Conservation (phyloP, 2,329 filamentous ascomycete genomes). For the Mycosphaerella sp. region DNA sequence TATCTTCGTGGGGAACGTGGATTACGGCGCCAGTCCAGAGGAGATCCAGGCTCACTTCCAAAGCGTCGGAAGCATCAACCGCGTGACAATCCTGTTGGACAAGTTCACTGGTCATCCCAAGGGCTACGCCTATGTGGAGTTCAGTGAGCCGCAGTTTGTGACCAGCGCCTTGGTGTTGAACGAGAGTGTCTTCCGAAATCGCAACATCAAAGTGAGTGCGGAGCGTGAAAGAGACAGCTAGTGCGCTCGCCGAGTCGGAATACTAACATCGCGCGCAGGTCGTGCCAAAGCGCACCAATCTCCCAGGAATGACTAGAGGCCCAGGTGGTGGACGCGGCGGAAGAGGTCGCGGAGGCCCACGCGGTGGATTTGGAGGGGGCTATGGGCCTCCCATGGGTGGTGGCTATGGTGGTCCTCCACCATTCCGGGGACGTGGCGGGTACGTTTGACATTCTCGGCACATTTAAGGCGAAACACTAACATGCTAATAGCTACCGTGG, state of each 20-base stretch:
- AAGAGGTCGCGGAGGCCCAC: slow-evolving; percentile 43
- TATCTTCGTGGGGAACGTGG: slow-evolving; percentile 97
- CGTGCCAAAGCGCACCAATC: slow-evolving; percentile 88
- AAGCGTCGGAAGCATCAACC: slow-evolving; percentile 93
- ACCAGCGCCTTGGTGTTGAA: slow-evolving; percentile 91
- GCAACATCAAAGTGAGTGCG: slow-evolving; percentile 80
- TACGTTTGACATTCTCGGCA: background rate
- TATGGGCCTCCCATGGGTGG: slow-evolving; percentile 32
- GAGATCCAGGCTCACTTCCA: slow-evolving; percentile 99
- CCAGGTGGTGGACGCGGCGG: slow-evolving; percentile 55
- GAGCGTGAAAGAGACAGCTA: background rate
- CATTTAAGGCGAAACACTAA: slow-evolving; percentile 4
- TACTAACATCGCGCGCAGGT: slow-evolving; percentile 48
- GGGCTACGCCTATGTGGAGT: slow-evolving; percentile 98
- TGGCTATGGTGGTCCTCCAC: slow-evolving; percentile 9
- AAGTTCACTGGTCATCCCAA: slow-evolving; percentile 99
- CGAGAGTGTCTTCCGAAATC: slow-evolving; percentile 89
- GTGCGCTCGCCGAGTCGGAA: background rate
- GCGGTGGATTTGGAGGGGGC: slow-evolving; percentile 42
- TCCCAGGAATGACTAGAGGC: slow-evolving; percentile 87
- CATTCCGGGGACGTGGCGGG: slow-evolving; percentile 6
- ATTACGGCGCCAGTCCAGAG: slow-evolving; percentile 94
- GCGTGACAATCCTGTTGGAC: slow-evolving; percentile 93
- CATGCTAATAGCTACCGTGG: slow-evolving; percentile 30
- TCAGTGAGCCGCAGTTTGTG: slow-evolving; percentile 87